A percentile compares a stretch with the other conserved stretches of the same genome.
Conservation (phyloP, 2,329 filamentous ascomycete species). For the Trichophyton simii region DNA sequence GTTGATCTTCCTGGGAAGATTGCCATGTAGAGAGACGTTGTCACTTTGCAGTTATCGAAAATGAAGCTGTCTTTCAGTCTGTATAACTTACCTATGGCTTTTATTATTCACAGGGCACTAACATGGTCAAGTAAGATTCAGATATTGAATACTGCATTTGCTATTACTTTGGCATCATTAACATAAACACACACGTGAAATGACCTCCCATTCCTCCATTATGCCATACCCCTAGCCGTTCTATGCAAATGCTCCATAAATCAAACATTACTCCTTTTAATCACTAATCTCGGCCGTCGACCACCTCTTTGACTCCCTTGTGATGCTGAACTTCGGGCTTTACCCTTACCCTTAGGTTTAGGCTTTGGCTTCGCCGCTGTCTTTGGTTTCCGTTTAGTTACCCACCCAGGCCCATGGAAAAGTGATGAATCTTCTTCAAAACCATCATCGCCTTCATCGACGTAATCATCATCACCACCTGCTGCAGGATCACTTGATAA, state of each 20-base stretch:
- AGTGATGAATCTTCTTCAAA: slow-evolving; percentile 12
- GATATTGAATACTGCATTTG: too few relatives aligned
- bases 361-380: background rate
- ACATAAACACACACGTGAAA: background rate
- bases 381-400: slow-evolving; percentile 2
- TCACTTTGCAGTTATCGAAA: background rate
- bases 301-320: background rate
- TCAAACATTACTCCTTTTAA: slow-evolving; percentile 1
- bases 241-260: background rate
- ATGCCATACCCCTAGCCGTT: background rate
- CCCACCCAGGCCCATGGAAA: background rate
- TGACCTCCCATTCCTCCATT: background rate
- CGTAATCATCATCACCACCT: slow-evolving; percentile 21
- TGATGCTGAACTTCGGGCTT: too few relatives aligned
- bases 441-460: slow-evolving; percentile 15
- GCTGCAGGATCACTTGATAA: slow-evolving; percentile 23
- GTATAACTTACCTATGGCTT: too few relatives aligned
- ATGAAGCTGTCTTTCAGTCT: too few relatives aligned
- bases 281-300: background rate
- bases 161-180: too few relatives aligned
- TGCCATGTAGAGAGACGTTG: slow-evolving; percentile 2
- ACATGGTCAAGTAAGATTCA: too few relatives aligned
- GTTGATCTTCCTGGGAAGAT: slow-evolving; percentile 10
- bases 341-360: too few relatives aligned
- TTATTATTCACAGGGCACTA: too few relatives aligned